Percentiles rank a stretch among this genome's conserved stretches.
These are phyloP conservation scores for Blumeria hordei DNA, from an alignment of 2,329 filamentous ascomycete genomes.

Conservation along the genomic window DNA sequence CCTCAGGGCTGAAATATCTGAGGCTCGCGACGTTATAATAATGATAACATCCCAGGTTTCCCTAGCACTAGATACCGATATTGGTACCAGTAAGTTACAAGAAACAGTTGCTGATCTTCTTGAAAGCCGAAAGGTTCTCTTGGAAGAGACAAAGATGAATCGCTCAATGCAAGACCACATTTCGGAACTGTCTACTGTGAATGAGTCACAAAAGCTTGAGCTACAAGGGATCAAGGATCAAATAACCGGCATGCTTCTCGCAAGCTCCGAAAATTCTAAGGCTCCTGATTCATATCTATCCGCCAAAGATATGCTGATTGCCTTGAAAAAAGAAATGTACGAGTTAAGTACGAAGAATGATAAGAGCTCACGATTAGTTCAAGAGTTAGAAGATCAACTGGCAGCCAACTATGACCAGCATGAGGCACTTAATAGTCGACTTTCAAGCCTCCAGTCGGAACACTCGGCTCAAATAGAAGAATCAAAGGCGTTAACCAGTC, in stretches of 20 bases:
- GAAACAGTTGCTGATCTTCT: conserved; percentile 34
- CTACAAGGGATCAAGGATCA: conserved; percentile 34
- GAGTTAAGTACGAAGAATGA: conserved; percentile 47
- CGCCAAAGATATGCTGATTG: conserved; percentile 29
- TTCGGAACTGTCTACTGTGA: conserved; percentile 30
- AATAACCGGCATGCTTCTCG: conserved; percentile 26
- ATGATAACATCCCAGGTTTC: conserved; percentile 40
- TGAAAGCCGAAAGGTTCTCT: conserved; percentile 33
- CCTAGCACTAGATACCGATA: conserved; percentile 32
- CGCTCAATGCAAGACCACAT: conserved; percentile 31
- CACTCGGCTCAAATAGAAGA: conserved; percentile 57
- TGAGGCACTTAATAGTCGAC: conserved; percentile 58
- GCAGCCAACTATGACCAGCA: conserved; percentile 89
- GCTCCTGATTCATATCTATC: conserved; percentile 21
- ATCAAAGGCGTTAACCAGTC: conserved; percentile 36
- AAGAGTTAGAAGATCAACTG: conserved; percentile 91
- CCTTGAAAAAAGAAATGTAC: conserved; percentile 39
- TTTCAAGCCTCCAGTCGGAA: conserved; percentile 60
- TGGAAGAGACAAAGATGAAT: conserved; percentile 31
- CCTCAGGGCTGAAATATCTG: conserved; percentile 36
- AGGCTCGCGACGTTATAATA: conserved; percentile 40
- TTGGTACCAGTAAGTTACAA: conserved; percentile 42
- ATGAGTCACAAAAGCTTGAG: conserved; percentile 33
- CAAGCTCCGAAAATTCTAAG: conserved; percentile 21
- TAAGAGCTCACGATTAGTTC: conserved; percentile 76